Percentiles rank a stretch among this genome's conserved stretches.
Conservation (phyloP, 1,284 basidiomycete genomes). For the Afroboletus lepidellus region DNA sequence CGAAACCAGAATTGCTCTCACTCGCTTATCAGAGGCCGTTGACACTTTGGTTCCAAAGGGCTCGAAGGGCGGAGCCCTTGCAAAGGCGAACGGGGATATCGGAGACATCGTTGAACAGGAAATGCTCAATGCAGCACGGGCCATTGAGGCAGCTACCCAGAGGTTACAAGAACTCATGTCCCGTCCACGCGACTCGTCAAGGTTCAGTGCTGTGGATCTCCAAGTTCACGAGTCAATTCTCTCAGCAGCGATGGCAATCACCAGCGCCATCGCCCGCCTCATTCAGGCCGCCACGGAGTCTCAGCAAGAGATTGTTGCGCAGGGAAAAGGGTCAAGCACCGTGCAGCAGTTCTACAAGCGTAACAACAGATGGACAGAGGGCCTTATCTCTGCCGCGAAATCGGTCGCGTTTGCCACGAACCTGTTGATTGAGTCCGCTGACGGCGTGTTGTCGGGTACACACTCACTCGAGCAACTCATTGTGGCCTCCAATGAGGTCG, state of each 20-base stretch:
- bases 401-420: conserved; percentile 98
- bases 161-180: conserved; percentile 89
- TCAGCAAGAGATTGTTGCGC: conserved; percentile 96
- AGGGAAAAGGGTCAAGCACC: conserved; percentile 90
- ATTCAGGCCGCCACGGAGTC: conserved; percentile 97
- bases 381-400: conserved; percentile 96
- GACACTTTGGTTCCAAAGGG: conserved; percentile 88
- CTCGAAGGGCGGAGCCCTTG: conserved; percentile 65
- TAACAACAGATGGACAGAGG: conserved; percentile 99
- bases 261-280: conserved; percentile 90
- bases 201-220: conserved; percentile 88
- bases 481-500: conserved; percentile 98
- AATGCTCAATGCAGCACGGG: conserved; percentile 91
- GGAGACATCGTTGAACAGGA: conserved; percentile 96
- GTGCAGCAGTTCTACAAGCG: conserved; percentile 99
- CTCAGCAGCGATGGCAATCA: conserved; percentile 90
- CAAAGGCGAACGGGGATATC: conserved; percentile 88
- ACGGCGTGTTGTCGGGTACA: conserved; percentile 95
- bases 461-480: conserved; percentile 98
- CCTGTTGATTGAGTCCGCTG: conserved; percentile 94
- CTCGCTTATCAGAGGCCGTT: conserved; percentile 84
- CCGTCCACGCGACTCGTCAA: conserved; percentile 80
- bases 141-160: conserved; percentile 92
- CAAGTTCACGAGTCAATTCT: conserved; percentile 99
- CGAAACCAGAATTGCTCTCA: conserved; percentile 78